Conservation (phyloP, 2,329 filamentous ascomycete genomes). For the Ceratocystis smalleyi region DNA sequence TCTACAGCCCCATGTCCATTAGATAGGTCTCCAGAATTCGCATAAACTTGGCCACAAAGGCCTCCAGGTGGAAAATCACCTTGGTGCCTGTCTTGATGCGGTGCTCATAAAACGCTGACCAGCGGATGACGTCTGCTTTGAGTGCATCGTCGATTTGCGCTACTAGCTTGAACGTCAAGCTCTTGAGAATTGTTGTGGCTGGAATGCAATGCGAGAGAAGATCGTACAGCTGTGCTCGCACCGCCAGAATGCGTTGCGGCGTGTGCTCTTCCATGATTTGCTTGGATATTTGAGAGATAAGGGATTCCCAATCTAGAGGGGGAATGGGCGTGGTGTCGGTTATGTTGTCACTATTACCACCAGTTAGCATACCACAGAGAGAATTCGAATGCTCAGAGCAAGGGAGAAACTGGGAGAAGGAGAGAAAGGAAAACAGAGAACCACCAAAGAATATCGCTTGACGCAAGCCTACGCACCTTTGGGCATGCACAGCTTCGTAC, state of each 20-base stretch:
- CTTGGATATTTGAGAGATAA: conserved; percentile 76
- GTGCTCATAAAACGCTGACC: conserved; percentile 96
- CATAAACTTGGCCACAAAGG: conserved; percentile 98
- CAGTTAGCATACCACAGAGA: conserved; percentile 13
- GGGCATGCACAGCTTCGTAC: conserved; percentile 93
- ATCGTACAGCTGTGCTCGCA: conserved; percentile 91
- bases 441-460: not conserved
- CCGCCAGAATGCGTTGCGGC: conserved; percentile 73
- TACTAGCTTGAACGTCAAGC: conserved; percentile 84
- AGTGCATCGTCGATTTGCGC: conserved; percentile 73
- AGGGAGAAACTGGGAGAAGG: too few relatives aligned
- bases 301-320: conserved; percentile 89
- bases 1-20: conserved; percentile 65
- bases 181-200: conserved; percentile 84
- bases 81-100: conserved; percentile 82
- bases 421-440: not conserved
- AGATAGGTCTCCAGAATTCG: conserved; percentile 79
- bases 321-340: conserved; percentile 78
- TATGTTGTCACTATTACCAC: conserved; percentile 58
- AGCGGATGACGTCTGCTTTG: conserved; percentile 84
- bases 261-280: conserved; percentile 89
- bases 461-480: conserved; percentile 55
- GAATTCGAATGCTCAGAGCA: not conserved
- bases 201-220: conserved; percentile 95
- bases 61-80: conserved; percentile 95